Conservation (phyloP, 306 rosid genomes). For the Hippophae gyantsensis region DNA sequence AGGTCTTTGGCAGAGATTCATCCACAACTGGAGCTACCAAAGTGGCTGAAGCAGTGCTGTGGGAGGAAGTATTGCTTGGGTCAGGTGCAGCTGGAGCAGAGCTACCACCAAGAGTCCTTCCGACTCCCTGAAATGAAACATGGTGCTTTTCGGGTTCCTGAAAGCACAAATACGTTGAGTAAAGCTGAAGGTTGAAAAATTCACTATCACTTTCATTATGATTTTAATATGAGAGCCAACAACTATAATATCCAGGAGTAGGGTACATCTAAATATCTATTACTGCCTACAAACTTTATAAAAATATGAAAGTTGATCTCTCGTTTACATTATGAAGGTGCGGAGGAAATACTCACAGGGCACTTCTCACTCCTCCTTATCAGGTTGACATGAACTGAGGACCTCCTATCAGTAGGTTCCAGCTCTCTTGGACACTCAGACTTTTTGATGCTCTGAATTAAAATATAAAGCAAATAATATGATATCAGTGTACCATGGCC, state of each 20-base stretch:
- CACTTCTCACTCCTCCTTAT: constrained; percentile 69
- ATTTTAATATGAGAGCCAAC: background rate
- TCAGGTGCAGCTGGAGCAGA: constrained; percentile 47
- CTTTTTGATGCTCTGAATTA: constrained; percentile 71
- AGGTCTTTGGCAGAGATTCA: constrained; percentile 62
- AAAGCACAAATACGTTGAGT: constrained; percentile 4
- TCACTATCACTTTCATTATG: background rate
- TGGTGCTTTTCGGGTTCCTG: constrained; percentile 71
- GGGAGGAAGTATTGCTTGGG: constrained; percentile 25
- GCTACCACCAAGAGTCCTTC: constrained; percentile 90
- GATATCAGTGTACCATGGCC: background rate
- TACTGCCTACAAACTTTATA: background rate
- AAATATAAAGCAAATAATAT: constrained; percentile 14
- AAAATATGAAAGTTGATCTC: background rate
- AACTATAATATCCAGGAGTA: background rate
- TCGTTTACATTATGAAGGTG: background rate
- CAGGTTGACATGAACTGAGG: constrained; percentile 79
- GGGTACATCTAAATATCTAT: constrained; percentile 2
- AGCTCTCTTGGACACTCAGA: constrained; percentile 95
- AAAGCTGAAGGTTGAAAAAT: background rate
- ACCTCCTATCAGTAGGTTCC: constrained; percentile 73
- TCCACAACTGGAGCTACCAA: constrained; percentile 51
- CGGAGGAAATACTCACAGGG: constrained; percentile 52
- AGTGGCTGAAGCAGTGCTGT: constrained; percentile 33
- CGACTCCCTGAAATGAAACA: constrained; percentile 75